phyloP scores from a whole-genome alignment of 805 yeast genomes.

The Wickerhamiella siamensis region DNA sequence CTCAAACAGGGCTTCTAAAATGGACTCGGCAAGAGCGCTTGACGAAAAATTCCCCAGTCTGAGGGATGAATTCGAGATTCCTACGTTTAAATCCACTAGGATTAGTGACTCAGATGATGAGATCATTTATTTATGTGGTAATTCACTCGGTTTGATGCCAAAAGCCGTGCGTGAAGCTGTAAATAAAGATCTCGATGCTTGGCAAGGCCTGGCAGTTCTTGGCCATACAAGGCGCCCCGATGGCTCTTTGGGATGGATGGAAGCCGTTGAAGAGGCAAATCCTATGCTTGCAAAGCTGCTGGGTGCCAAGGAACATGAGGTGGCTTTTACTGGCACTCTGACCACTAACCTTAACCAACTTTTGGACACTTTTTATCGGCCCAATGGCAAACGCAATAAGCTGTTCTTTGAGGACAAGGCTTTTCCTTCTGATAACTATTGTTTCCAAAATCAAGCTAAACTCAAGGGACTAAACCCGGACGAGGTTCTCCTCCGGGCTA shows the following conservation, averaged over 20 bases:
- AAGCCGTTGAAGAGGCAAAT: slow-evolving; percentile 63
- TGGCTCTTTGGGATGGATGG: slow-evolving; percentile 58
- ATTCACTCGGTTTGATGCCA: slow-evolving; percentile 90
- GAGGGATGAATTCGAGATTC: slow-evolving; percentile 41
- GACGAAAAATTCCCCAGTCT: slow-evolving; percentile 11
- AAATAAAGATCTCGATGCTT: slow-evolving; percentile 57
- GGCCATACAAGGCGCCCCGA: slow-evolving; percentile 46
- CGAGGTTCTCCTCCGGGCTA: slow-evolving; percentile 47
- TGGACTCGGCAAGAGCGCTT: not conserved
- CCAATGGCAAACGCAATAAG: slow-evolving; percentile 42
- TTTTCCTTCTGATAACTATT: slow-evolving; percentile 86
- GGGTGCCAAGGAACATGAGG: slow-evolving; percentile 49
- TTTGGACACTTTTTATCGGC: slow-evolving; percentile 60
- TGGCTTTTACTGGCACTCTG: slow-evolving; percentile 75
- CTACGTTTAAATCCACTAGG: slow-evolving; percentile 53
- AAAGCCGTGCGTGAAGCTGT: slow-evolving; percentile 41
- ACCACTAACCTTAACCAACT: slow-evolving; percentile 71
- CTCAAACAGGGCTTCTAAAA: too few relatives aligned
- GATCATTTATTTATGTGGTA: slow-evolving; percentile 69
- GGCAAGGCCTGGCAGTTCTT: slow-evolving; percentile 72
- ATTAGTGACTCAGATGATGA: slow-evolving; percentile 19
- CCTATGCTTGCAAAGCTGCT: slow-evolving; percentile 63
- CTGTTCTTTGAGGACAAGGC: slow-evolving; percentile 76
- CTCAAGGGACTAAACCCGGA: slow-evolving; percentile 41
- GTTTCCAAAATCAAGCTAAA: slow-evolving; percentile 57